Percentiles rank a stretch among this genome's conserved stretches.
Conservation (phyloP, 1,139 yeast species). For the Pneumocystis canis region DNA sequence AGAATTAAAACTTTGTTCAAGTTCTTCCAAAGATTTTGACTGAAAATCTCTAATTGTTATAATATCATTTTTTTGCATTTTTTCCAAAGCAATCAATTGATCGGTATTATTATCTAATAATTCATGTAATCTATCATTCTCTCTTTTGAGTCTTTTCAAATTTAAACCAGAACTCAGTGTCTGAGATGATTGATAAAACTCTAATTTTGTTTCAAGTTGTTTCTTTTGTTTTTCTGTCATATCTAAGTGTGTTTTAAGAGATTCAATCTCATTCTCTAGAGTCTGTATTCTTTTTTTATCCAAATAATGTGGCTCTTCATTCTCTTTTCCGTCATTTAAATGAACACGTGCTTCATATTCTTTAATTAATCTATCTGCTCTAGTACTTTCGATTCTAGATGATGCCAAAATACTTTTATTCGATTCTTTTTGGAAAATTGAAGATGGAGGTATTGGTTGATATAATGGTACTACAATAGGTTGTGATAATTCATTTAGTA, state of each 20-base stretch:
- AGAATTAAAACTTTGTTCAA: constrained; percentile 7
- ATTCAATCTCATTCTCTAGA: neutral
- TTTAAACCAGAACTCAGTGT: neutral
- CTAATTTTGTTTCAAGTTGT: constrained; percentile 3
- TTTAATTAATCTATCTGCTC: neutral
- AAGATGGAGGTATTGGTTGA: neutral
- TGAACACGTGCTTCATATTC: neutral
- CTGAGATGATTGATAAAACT: neutral
- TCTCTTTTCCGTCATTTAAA: neutral
- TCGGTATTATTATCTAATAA: constrained; percentile 11
- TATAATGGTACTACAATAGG: neutral
- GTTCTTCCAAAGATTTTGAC: constrained; percentile 8
- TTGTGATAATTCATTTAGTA: neutral
- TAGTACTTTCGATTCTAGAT: neutral
- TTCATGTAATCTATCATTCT: constrained; percentile 11
- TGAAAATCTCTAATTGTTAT: constrained; percentile 8
- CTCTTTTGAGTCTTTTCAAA: constrained; percentile 7
- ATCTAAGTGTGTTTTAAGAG: neutral
- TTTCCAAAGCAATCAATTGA: constrained; percentile 9
- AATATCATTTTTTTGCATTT: constrained; percentile 6
- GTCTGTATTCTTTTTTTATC: neutral
- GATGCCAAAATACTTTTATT: neutral
- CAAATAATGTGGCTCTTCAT: neutral
- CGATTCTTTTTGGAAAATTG: neutral
- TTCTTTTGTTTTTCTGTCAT: constrained; percentile 7